phyloP scores from a whole-genome alignment of 2,329 filamentous ascomycete genomes.

The Alternaria triticimaculans region DNA sequence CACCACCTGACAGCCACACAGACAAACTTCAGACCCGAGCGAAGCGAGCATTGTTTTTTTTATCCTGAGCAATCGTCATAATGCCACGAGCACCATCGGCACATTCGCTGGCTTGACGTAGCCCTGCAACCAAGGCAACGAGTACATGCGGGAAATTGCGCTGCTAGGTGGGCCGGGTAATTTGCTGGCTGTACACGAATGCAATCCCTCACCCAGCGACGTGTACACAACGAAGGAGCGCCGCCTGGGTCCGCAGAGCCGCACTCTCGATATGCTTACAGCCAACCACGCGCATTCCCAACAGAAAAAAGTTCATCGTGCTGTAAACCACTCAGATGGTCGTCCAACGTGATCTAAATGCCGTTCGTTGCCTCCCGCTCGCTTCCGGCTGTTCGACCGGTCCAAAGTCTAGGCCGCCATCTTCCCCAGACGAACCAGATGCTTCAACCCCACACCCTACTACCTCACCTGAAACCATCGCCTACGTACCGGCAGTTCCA shows the following conservation, averaged over 20 bases:
- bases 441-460: conserved; percentile 16
- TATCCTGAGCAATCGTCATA: conserved; percentile 7
- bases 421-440: conserved; percentile 24
- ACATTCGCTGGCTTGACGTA: conserved; percentile 11
- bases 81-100: background rate
- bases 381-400: conserved; percentile 8
- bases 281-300: conserved; percentile 14
- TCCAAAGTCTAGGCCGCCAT: conserved; percentile 10
- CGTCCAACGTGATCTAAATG: conserved; percentile 2
- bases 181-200: conserved; percentile 3
- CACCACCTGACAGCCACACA: conserved; percentile 7
- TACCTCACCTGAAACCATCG: conserved; percentile 17
- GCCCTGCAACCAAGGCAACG: conserved; percentile 1
- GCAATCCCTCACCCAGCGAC: conserved; percentile 1
- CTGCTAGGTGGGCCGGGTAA: conserved; percentile 10
- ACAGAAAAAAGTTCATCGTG: conserved; percentile 13
- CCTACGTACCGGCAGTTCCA: conserved; percentile 11
- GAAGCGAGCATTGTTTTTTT: conserved; percentile 3
- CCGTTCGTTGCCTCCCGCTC: conserved; percentile 17
- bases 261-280: conserved; percentile 8
- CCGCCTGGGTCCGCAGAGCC: conserved; percentile 18
- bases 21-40: conserved; percentile 10
- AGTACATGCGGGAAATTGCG: conserved; percentile 11
- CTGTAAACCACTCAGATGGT: conserved; percentile 10
- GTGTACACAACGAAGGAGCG: background rate